Percentiles rank a stretch among this genome's conserved stretches.
phyloP scores from a whole-genome alignment of 1,284 basidiomycete genomes.

The Ceratobasidium sp. region DNA sequence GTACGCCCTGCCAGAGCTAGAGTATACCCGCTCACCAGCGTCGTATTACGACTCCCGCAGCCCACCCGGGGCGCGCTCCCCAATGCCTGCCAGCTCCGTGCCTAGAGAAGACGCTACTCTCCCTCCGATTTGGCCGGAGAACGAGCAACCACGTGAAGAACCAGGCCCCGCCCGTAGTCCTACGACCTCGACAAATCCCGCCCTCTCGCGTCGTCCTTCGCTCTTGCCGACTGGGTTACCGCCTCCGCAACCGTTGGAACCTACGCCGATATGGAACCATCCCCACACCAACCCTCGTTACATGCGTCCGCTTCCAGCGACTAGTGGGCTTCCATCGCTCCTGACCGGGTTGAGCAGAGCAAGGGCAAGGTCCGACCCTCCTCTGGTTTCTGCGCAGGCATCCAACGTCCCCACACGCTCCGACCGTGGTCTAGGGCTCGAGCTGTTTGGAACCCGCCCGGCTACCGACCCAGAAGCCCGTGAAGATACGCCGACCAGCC shows the following conservation, averaged over 20 bases:
- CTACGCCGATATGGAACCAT: constrained; percentile 27
- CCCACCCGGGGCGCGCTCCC: constrained; percentile 9
- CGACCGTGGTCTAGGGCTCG: constrained; percentile 10
- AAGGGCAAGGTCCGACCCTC: constrained; percentile 33
- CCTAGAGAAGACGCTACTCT: constrained; percentile 12
- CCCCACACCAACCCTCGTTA: constrained; percentile 38
- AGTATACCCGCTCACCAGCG: constrained; percentile 8
- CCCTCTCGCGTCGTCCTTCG: neutral
- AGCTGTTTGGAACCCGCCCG: constrained; percentile 1
- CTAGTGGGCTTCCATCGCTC: constrained; percentile 13
- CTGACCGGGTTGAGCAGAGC: constrained; percentile 6
- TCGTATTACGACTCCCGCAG: constrained; percentile 1
- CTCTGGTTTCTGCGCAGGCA: too few species aligned
- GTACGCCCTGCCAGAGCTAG: constrained; percentile 7
- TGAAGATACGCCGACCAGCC: constrained; percentile 1
- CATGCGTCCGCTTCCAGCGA: constrained; percentile 31
- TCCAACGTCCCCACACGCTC: neutral
- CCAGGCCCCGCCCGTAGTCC: neutral
- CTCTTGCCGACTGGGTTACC: constrained; percentile 31
- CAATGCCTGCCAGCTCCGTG: neutral
- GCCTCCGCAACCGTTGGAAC: constrained; percentile 34
- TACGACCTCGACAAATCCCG: neutral
- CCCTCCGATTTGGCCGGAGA: constrained; percentile 35
- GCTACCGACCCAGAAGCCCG: neutral
- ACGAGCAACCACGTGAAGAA: neutral